These are phyloP conservation scores for Candida namnaoensis DNA, from an alignment of 805 yeast genomes.

Conservation along the genomic window DNA sequence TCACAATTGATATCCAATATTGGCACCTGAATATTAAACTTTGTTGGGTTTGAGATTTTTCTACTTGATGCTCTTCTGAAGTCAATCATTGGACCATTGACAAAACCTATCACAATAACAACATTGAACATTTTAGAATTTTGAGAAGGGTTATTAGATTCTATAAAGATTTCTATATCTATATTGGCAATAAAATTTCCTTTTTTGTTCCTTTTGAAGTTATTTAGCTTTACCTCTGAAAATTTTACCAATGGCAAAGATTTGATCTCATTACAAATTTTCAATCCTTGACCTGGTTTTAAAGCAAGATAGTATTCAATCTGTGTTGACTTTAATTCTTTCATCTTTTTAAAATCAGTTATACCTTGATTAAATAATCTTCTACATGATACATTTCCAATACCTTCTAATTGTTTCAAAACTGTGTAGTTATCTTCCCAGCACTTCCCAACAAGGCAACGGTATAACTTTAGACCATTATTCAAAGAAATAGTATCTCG, in stretches of 20 bases:
- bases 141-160: constrained; percentile 11
- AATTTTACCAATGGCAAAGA: constrained; percentile 25
- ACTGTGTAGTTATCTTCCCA: constrained; percentile 42
- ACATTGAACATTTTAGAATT: constrained; percentile 22
- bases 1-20: constrained; percentile 6
- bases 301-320: constrained; percentile 33
- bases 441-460: constrained; percentile 34
- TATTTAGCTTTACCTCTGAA: constrained; percentile 8
- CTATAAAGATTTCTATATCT: constrained; percentile 10
- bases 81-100: constrained; percentile 30
- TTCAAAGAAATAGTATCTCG: constrained; percentile 33
- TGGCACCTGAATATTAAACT: constrained; percentile 18
- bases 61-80: constrained; percentile 29
- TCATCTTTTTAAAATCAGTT: constrained; percentile 21
- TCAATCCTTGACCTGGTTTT: constrained; percentile 31
- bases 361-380: constrained; percentile 29
- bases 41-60: constrained; percentile 16
- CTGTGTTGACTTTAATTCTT: constrained; percentile 19
- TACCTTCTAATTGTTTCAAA: constrained; percentile 37
- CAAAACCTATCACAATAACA: constrained; percentile 20
- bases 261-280: constrained; percentile 23
- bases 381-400: constrained; percentile 32
- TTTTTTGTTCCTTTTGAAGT: constrained; percentile 1
- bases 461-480: constrained; percentile 25
- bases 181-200: constrained; percentile 15